Percentiles rank a stretch among this genome's conserved stretches.
Conservation (phyloP, 495 filamentous ascomycete species). For the Tuber calosporum region DNA sequence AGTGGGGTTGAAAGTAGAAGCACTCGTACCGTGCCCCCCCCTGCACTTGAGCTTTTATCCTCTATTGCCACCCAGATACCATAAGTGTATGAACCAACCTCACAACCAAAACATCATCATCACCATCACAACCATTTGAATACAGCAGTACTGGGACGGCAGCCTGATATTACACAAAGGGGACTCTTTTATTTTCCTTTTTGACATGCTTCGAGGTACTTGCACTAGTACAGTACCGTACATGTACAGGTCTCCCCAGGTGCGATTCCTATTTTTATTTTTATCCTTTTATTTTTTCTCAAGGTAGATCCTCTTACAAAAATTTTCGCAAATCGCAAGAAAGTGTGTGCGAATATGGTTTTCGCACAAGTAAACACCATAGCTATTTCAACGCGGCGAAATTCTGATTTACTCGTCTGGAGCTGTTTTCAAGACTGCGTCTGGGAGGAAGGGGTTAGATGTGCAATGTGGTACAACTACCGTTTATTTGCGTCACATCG, state of each 20-base stretch:
- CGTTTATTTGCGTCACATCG: not conserved
- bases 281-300: too few species aligned
- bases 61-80: not conserved
- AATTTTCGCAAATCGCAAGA: too few species aligned
- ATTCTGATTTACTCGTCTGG: not conserved
- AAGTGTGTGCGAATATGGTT: not conserved
- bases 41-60: not conserved
- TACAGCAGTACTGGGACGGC: too few species aligned
- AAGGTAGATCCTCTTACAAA: too few species aligned
- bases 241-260: too few species aligned
- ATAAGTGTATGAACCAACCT: not conserved
- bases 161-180: too few species aligned
- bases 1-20: not conserved
- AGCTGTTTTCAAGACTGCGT: not conserved
- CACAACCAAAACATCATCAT: not conserved
- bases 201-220: too few species aligned
- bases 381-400: not conserved
- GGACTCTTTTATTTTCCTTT: too few species aligned
- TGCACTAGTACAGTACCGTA: too few species aligned
- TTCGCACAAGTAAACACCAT: not conserved
- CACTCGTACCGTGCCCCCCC: not conserved
- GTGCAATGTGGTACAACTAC: not conserved
- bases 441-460: not conserved
- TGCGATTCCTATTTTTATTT: too few species aligned
- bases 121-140: too few species aligned